Conservation (phyloP, 2,329 filamentous ascomycete species). For the Cercospora beticola region DNA sequence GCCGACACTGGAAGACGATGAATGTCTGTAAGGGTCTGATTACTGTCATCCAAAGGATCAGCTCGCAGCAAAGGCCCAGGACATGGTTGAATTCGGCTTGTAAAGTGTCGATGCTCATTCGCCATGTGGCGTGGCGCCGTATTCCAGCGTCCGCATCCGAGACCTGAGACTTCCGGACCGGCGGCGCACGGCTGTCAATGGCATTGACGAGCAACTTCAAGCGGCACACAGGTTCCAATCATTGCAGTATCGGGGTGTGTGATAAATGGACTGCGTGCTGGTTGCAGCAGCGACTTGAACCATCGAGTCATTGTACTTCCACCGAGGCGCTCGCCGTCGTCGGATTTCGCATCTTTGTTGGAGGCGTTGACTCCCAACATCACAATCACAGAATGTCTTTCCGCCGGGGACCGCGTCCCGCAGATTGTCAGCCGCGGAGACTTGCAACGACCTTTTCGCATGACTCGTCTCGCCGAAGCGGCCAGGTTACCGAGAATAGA, state of each 20-base stretch:
- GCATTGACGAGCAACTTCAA: not conserved
- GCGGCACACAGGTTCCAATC: not conserved
- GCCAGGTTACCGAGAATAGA: conserved; percentile 1
- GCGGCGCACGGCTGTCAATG: not conserved
- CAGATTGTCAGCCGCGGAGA: not conserved
- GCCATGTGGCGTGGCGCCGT: conserved; percentile 17
- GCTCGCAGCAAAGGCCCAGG: not conserved
- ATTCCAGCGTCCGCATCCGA: conserved; percentile 8
- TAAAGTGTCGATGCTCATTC: conserved; percentile 20
- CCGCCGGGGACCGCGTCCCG: not conserved
- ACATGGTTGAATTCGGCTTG: conserved; percentile 6
- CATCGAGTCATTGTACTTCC: not conserved
- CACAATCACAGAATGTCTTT: not conserved
- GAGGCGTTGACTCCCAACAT: not conserved
- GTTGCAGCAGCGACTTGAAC: not conserved
- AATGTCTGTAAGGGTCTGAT: not conserved
- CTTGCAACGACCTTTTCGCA: not conserved
- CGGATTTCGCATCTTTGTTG: not conserved
- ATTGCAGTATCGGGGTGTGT: not conserved
- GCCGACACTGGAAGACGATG: not conserved
- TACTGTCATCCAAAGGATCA: not conserved
- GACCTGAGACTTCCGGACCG: conserved; percentile 16
- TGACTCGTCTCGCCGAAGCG: not conserved
- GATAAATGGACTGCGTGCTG: not conserved
- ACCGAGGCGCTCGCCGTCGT: not conserved